phyloP scores from a whole-genome alignment of 805 yeast genomes.

The Spathaspora gorwiae region DNA sequence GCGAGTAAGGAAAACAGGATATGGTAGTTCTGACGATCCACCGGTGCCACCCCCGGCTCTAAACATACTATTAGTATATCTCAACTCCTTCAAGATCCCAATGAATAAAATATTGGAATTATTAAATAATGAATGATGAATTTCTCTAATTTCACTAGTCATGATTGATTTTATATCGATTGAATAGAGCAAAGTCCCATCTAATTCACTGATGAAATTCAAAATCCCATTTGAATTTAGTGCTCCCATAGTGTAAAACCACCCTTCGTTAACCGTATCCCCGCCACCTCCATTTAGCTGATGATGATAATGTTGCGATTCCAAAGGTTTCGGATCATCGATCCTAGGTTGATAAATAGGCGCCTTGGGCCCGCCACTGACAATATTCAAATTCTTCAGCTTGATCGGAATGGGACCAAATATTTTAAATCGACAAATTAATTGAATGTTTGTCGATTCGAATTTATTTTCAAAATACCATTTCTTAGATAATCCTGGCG shows the following conservation, averaged over 20 bases:
- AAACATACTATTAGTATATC: constrained; percentile 40
- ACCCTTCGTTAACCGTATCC: constrained; percentile 42
- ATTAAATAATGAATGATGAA: constrained; percentile 60
- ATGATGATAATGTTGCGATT: not conserved
- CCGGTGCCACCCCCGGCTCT: constrained; percentile 1
- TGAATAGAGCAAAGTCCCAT: constrained; percentile 58
- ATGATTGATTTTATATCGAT: constrained; percentile 50
- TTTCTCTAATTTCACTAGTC: constrained; percentile 57
- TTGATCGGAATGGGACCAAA: constrained; percentile 57
- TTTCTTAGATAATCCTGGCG: constrained; percentile 51
- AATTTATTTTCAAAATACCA: constrained; percentile 43
- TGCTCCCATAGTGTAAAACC: constrained; percentile 73
- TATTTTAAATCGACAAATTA: constrained; percentile 62
- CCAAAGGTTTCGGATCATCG: not conserved
- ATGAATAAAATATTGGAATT: constrained; percentile 55
- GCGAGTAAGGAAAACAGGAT: constrained; percentile 22
- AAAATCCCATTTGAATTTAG: constrained; percentile 59
- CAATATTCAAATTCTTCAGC: constrained; percentile 32
- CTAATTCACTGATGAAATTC: constrained; percentile 57
- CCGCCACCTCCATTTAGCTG: not conserved
- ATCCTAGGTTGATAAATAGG: constrained; percentile 22
- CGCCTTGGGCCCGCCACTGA: constrained; percentile 31
- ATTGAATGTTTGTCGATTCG: constrained; percentile 5
- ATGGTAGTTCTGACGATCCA: constrained; percentile 1
- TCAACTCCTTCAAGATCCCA: constrained; percentile 52